Percentiles rank a stretch among this genome's conserved stretches.
Conservation (phyloP, 1,284 basidiomycete species). For the Grifola frondosa region DNA sequence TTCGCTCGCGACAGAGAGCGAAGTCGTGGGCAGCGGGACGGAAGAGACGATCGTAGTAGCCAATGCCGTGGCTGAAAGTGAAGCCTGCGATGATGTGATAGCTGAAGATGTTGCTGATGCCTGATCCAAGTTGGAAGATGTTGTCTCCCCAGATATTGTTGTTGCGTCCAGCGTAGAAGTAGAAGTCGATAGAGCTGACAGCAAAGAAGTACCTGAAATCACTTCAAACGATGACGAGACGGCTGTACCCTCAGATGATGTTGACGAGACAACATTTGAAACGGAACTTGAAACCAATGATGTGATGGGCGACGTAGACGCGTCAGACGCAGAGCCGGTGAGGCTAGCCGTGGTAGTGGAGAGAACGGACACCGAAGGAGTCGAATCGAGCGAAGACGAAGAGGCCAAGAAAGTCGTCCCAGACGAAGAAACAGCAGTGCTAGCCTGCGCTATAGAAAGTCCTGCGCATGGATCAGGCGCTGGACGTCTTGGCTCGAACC, state of each 20-base stretch:
- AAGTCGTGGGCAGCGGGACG: too few species aligned
- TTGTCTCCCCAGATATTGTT: not conserved
- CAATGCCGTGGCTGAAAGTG: not conserved
- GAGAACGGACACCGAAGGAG: too few species aligned
- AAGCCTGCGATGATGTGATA: not conserved
- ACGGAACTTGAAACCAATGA: too few species aligned
- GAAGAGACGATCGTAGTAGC: not conserved
- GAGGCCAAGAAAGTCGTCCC: too few species aligned
- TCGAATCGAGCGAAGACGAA: too few species aligned
- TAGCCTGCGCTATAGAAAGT: constrained; percentile 18
- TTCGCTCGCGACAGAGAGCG: not conserved
- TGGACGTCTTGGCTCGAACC: not conserved
- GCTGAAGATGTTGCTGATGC: not conserved
- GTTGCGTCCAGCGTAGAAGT: not conserved
- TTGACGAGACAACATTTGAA: constrained; percentile 2
- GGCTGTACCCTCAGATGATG: constrained; percentile 1
- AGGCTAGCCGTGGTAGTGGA: too few species aligned
- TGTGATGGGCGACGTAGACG: too few species aligned
- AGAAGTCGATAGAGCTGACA: too few species aligned
- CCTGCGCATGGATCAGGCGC: not conserved
- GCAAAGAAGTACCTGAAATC: too few species aligned
- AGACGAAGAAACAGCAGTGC: constrained; percentile 18
- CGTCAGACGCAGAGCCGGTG: too few species aligned
- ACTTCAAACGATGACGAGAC: not conserved
- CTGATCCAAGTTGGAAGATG: not conserved